Conservation (phyloP, 768 basidiomycete species). For the Lactifluus pinguis region DNA sequence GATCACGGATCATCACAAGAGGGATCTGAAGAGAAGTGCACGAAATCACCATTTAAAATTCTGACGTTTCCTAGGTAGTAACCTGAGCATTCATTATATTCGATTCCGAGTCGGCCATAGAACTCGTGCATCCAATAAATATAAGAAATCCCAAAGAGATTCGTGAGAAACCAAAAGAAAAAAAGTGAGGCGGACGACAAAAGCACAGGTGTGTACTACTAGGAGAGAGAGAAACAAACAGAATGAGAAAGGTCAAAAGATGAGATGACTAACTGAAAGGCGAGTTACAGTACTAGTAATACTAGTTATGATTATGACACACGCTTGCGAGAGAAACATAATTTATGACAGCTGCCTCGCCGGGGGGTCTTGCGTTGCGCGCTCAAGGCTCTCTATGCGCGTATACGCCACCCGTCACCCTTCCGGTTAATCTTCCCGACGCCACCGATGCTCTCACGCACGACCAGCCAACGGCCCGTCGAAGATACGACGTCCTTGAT, state of each 20-base stretch:
- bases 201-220: background rate
- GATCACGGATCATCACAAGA: too few species aligned
- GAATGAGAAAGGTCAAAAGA: background rate
- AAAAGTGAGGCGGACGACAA: background rate
- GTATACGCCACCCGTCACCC: too few species aligned
- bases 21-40: too few species aligned
- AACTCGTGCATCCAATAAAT: background rate
- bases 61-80: too few species aligned
- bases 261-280: background rate
- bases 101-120: too few species aligned
- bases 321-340: background rate
- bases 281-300: background rate
- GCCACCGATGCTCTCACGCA: slow-evolving; percentile 92
- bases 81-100: background rate
- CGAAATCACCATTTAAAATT: too few species aligned
- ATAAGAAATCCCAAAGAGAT: background rate
- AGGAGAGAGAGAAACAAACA: background rate
- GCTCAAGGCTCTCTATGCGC: slow-evolving; percentile 32
- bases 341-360: too few species aligned
- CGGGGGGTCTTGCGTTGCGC: too few species aligned
- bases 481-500: slow-evolving; percentile 88
- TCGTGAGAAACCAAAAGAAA: background rate
- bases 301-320: slow-evolving; percentile 34
- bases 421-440: too few species aligned
- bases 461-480: slow-evolving; percentile 79